Conservation (phyloP, 208 protist genomes). For the Zelonia costaricensis region DNA sequence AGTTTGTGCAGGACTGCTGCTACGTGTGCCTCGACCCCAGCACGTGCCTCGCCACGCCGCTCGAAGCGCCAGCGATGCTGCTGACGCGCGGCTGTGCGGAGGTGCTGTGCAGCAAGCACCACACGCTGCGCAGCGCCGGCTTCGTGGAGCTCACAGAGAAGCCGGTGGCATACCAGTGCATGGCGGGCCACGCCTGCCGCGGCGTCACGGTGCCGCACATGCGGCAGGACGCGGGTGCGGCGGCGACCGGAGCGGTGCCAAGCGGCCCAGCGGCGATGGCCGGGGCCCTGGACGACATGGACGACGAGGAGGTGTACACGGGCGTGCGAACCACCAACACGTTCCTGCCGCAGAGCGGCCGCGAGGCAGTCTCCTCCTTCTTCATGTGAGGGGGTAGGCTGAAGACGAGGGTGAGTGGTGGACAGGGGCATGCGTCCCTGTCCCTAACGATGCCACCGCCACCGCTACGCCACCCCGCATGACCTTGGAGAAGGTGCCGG, state of each 20-base stretch:
- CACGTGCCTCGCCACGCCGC: slow-evolving; percentile 72
- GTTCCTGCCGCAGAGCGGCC: slow-evolving; percentile 31
- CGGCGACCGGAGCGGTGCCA: neutral
- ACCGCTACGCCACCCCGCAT: too few relatives aligned
- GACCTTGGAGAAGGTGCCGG: too few relatives aligned
- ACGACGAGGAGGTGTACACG: slow-evolving; percentile 33
- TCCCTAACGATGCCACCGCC: too few relatives aligned
- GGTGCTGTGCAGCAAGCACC: slow-evolving; percentile 77
- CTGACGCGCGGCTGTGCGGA: slow-evolving; percentile 49
- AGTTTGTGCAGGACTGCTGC: slow-evolving; percentile 73
- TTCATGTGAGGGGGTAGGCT: slow-evolving; percentile 38
- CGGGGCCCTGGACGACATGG: slow-evolving; percentile 11
- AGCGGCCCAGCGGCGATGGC: slow-evolving; percentile 4
- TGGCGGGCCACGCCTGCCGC: slow-evolving; percentile 65
- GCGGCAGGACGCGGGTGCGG: slow-evolving; percentile 15
- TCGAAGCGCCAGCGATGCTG: slow-evolving; percentile 62
- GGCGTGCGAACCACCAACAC: slow-evolving; percentile 19
- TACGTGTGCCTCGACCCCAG: slow-evolving; percentile 75
- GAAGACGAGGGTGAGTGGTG: neutral
- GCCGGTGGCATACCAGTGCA: slow-evolving; percentile 70
- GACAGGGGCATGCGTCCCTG: too few relatives aligned
- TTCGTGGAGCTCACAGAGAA: slow-evolving; percentile 76
- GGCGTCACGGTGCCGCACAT: slow-evolving; percentile 39
- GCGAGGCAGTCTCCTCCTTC: slow-evolving; percentile 78
- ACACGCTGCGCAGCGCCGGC: slow-evolving; percentile 64